Evolutionary conservation across 108 stramenopile genomes (phyloP).

Genomic region (Bacterosira constricta): DNA sequence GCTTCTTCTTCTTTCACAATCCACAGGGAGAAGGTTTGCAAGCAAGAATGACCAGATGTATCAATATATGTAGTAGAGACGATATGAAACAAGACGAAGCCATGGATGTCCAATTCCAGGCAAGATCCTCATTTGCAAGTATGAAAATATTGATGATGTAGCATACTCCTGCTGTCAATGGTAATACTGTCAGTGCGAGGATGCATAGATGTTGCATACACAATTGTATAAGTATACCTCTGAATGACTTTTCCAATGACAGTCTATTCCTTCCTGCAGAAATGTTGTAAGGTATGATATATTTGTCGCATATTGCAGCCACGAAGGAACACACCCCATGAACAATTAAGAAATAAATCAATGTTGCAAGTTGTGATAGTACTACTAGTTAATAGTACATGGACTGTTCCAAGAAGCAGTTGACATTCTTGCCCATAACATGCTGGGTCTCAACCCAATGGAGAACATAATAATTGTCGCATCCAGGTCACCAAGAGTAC

Average conservation of each 20-base stretch:
- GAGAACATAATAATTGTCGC: neutral
- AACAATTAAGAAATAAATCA: slow-evolving; percentile 21
- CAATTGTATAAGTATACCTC: neutral
- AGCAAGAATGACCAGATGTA: slow-evolving; percentile 2
- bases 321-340: slow-evolving; percentile 6
- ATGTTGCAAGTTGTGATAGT: slow-evolving; percentile 23
- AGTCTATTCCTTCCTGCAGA: neutral
- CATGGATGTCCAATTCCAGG: slow-evolving; percentile 3
- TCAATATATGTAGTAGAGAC: neutral
- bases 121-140: slow-evolving; percentile 2
- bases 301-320: neutral
- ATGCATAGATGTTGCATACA: neutral
- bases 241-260: neutral
- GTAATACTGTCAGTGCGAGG: neutral
- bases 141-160: neutral
- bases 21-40: neutral
- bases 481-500: slow-evolving; percentile 1
- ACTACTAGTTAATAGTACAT: too few species aligned
- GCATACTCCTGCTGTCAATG: neutral
- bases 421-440: slow-evolving; percentile 35
- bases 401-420: slow-evolving; percentile 34
- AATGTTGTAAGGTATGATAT: neutral
- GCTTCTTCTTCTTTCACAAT: neutral
- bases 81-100: slow-evolving; percentile 22
- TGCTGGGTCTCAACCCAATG: neutral